A percentile compares a stretch with the other conserved stretches of the same genome.
Conservation (phyloP, 169 alveolate genomes). For the Cryptosporidium meleagridis region DNA sequence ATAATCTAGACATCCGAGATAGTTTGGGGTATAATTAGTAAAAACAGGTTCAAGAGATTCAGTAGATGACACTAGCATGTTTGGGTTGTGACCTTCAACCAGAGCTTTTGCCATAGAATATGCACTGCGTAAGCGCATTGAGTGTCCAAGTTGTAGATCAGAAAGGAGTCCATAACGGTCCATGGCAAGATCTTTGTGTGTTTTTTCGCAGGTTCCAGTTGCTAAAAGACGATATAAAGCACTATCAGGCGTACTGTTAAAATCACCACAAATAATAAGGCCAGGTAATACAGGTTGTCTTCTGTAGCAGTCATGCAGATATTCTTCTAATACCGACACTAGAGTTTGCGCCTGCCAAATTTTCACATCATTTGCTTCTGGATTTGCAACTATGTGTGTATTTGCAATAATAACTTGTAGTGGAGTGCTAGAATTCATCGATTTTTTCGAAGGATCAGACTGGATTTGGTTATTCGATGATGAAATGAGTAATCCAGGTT, state of each 20-base stretch:
- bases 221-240: conserved; percentile 82
- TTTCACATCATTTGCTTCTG: conserved; percentile 83
- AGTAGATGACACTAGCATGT: conserved; percentile 23
- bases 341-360: conserved; percentile 85
- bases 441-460: not conserved
- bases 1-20: conserved; percentile 83
- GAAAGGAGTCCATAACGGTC: conserved; percentile 78
- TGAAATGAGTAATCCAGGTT: conserved; percentile 5
- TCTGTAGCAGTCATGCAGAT: conserved; percentile 76
- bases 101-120: conserved; percentile 79
- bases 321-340: conserved; percentile 79
- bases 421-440: conserved; percentile 19
- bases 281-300: conserved; percentile 80
- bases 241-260: conserved; percentile 83
- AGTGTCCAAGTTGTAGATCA: conserved; percentile 79
- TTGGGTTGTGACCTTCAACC: conserved; percentile 68
- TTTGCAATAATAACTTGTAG: conserved; percentile 80
- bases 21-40: conserved; percentile 82
- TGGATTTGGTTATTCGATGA: conserved; percentile 1
- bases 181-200: conserved; percentile 79
- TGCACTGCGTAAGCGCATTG: conserved; percentile 80
- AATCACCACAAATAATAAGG: conserved; percentile 82
- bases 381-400: conserved; percentile 83
- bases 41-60: conserved; percentile 81
- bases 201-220: conserved; percentile 80